Percentiles rank a stretch among this genome's conserved stretches.
Conservation (phyloP, 2,329 filamentous ascomycete genomes). For the Neopestalotiopsis clavispora region DNA sequence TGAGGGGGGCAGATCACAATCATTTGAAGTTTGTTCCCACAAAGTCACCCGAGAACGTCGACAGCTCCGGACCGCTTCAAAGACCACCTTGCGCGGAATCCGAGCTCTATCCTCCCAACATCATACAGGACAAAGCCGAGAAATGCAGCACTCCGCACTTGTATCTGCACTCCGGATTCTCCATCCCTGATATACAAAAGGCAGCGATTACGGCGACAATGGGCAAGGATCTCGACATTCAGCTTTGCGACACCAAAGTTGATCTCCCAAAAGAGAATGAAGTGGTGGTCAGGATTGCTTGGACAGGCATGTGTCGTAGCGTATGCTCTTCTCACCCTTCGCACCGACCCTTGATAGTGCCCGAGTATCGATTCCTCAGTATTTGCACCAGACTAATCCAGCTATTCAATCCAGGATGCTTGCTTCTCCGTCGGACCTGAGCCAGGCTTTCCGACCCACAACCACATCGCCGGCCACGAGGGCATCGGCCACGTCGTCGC, state of each 20-base stretch:
- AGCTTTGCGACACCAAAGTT: background rate
- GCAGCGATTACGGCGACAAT: background rate
- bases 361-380: background rate
- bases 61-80: background rate
- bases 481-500: background rate
- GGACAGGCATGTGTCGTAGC: background rate
- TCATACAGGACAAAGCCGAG: background rate
- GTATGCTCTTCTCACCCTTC: background rate
- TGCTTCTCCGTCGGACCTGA: conserved; percentile 1
- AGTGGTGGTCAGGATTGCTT: background rate
- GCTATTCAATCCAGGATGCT: background rate
- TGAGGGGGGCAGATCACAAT: background rate
- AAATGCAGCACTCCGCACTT: background rate
- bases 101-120: background rate
- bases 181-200: background rate
- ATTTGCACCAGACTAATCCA: background rate
- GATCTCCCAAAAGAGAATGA: background rate
- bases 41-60: background rate
- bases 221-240: background rate
- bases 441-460: background rate
- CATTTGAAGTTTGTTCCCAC: background rate
- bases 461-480: background rate
- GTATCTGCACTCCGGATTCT: background rate
- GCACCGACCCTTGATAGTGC: background rate
- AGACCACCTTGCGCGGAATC: background rate